Base-by-base conservation (phyloP, 2,329 filamentous ascomycete genomes). In the Sporothrix luriei region DNA sequence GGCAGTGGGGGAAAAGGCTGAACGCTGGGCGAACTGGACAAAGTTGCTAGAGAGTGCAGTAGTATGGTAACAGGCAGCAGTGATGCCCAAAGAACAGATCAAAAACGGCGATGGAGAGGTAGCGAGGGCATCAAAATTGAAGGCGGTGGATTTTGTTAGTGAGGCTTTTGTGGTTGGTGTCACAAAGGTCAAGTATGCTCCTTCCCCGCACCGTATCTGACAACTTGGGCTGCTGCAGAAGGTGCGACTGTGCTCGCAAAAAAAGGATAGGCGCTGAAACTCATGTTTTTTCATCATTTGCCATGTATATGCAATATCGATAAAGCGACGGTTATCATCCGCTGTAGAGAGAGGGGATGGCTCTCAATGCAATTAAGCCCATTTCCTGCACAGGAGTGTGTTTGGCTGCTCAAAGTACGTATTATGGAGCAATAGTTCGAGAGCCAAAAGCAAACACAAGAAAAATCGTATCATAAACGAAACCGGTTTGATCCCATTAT, bases 21-120 rank as follows among this genome's bases (percentile, higher is more conserved):
- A 72, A 66, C 14, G 67, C 38, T 33, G 68, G 71, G 71, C 71
- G 38, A 51, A 69, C 51, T 69, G 49, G 33, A 61, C 3, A 61
- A 14, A 14, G n/a, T 5, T 11, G 10, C 4, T 13, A 67, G 21
- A 29, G 26, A 52, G 10, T 55, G 64, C 38, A 51, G 61, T 33
- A 43, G 33, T 51, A 11, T 59, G 19, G 40, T 19, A 26, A 19
- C 26, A 65, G 61, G 61, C 61, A 65, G 61, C 61, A 68, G 24
- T 29, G 11, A 55, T 24, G 21, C 11, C 29, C 26, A 24, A 24
- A n/a, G 43, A 38, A 19, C 4, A 43, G 19, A 10, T 19, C 9
- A 24, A 48, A 33, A 7, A 3, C n/a, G 10, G 46, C 9, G n/a
- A 51, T 51, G 49, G 14, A 4, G 33, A 24, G 49, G 7, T 24